Conservation (phyloP, 2,329 filamentous ascomycete species). For the Aspergillus floridensis region DNA sequence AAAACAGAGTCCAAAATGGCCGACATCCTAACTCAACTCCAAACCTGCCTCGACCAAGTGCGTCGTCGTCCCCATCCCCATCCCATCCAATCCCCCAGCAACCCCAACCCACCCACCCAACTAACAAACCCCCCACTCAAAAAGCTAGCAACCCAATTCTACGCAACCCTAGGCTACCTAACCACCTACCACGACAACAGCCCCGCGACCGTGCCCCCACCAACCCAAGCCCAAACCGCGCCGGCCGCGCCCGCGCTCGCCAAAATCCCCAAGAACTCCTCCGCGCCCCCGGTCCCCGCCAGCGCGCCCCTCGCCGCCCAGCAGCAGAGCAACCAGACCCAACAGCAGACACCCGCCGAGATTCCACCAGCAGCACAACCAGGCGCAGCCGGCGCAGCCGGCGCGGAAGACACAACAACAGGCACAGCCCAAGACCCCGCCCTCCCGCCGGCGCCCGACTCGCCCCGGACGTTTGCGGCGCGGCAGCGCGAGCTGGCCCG, state of each 20-base stretch:
- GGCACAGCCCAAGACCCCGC: conserved; percentile 17
- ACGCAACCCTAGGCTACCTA: conserved; percentile 50
- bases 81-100: neutral
- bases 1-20: conserved; percentile 29
- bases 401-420: conserved; percentile 5
- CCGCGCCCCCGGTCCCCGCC: conserved; percentile 35
- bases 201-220: conserved; percentile 33
- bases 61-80: neutral
- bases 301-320: conserved; percentile 19
- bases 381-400: conserved; percentile 24
- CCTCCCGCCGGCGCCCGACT: conserved; percentile 40
- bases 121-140: conserved; percentile 12
- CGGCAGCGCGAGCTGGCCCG: conserved; percentile 49
- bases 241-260: conserved; percentile 38
- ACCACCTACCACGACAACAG: conserved; percentile 47
- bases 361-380: conserved; percentile 15
- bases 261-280: conserved; percentile 42
- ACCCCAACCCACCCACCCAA: conserved; percentile 4
- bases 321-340: conserved; percentile 14
- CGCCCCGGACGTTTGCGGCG: conserved; percentile 41
- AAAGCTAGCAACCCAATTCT: conserved; percentile 52
- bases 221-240: conserved; percentile 26
- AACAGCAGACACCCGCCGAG: conserved; percentile 15
- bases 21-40: conserved; percentile 50
- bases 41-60: conserved; percentile 52